These are phyloP conservation scores for Thoreauomyces humboldtii DNA, from an alignment of 192 early-diverging fungal species.

Conservation along the genomic window DNA sequence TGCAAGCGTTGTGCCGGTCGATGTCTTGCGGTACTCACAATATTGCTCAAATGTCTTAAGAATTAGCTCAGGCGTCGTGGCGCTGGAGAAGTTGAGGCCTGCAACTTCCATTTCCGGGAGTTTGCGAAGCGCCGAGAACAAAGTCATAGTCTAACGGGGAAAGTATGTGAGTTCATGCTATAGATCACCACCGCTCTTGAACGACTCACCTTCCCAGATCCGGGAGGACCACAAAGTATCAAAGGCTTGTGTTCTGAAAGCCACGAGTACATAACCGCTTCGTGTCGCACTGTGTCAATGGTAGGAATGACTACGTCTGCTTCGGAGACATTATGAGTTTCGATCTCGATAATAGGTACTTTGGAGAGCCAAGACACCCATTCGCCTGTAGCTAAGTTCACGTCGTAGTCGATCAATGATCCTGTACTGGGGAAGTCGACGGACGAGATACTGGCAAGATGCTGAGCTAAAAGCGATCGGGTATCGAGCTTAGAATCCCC, in stretches of 20 bases:
- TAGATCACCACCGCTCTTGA: too few relatives aligned
- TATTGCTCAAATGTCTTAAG: constrained; percentile 96
- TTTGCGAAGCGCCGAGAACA: constrained; percentile 92
- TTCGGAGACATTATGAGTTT: constrained; percentile 82
- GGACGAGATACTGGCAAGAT: constrained; percentile 69
- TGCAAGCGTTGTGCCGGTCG: constrained; percentile 81
- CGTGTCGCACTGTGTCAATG: constrained; percentile 95
- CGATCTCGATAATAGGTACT: constrained; percentile 94
- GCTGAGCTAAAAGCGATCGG: constrained; percentile 75
- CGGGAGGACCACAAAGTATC: constrained; percentile 97
- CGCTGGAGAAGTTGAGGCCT: constrained; percentile 98
- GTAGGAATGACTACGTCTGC: constrained; percentile 97
- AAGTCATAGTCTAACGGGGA: constrained; percentile 81
- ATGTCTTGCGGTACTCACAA: constrained; percentile 96
- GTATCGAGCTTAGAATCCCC: constrained; percentile 79
- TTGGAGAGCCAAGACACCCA: constrained; percentile 88
- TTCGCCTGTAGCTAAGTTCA: constrained; percentile 71
- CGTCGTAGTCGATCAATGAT: constrained; percentile 86
- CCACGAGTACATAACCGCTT: constrained; percentile 93
- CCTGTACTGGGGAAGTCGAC: constrained; percentile 67
- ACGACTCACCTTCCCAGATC: constrained; percentile 77
- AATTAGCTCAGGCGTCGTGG: constrained; percentile 92
- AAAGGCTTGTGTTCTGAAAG: constrained; percentile 92
- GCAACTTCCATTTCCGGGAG: constrained; percentile 95
- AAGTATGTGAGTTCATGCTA: too few relatives aligned